A percentile compares a stretch with the other conserved stretches of the same genome.
These are phyloP conservation scores for Wakefieldia striispora DNA, from an alignment of 768 basidiomycete genomes.

Conservation along the genomic window DNA sequence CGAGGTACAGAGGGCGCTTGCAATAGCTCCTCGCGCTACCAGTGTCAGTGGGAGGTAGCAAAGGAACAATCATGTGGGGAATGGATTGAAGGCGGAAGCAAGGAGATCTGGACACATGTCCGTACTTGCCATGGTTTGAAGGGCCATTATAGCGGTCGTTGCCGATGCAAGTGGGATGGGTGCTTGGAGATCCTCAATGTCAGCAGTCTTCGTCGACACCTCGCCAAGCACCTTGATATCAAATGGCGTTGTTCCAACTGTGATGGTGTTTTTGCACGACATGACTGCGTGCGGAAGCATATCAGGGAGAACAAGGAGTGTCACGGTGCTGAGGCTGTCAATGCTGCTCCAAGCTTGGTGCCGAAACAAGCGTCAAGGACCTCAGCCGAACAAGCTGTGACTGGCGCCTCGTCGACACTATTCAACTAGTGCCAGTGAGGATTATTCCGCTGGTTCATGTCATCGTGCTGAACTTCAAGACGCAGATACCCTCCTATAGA, in stretches of 20 bases:
- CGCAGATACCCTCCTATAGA: no score
- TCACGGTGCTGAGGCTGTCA: slow-evolving; percentile 1
- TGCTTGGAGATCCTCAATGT: slow-evolving; percentile 11
- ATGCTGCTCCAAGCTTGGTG: background rate
- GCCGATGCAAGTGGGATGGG: slow-evolving; percentile 7
- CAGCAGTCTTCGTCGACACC: slow-evolving; percentile 8
- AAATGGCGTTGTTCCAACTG: slow-evolving; percentile 14
- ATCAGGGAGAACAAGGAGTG: slow-evolving; percentile 3
- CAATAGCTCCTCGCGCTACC: background rate
- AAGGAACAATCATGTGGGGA: background rate
- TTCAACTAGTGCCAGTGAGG: background rate
- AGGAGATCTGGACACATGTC: slow-evolving; percentile 11
- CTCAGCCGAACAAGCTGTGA: no score
- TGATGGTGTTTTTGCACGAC: slow-evolving; percentile 2
- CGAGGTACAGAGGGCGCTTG: background rate
- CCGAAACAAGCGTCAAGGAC: background rate
- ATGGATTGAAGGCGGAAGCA: slow-evolving; percentile 11
- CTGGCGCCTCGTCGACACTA: no score
- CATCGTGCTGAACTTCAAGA: no score
- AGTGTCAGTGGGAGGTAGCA: slow-evolving; percentile 3
- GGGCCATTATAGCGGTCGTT: slow-evolving; percentile 2
- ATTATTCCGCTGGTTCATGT: no score
- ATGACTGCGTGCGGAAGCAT: slow-evolving; percentile 9
- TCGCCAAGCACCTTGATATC: slow-evolving; percentile 8
- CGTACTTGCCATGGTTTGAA: slow-evolving; percentile 9